Evolutionary conservation across 208 protist genomes (phyloP), one percentile per base, ranked within the genome.

Genomic region (Acanthamoeba culbertsoni): DNA sequence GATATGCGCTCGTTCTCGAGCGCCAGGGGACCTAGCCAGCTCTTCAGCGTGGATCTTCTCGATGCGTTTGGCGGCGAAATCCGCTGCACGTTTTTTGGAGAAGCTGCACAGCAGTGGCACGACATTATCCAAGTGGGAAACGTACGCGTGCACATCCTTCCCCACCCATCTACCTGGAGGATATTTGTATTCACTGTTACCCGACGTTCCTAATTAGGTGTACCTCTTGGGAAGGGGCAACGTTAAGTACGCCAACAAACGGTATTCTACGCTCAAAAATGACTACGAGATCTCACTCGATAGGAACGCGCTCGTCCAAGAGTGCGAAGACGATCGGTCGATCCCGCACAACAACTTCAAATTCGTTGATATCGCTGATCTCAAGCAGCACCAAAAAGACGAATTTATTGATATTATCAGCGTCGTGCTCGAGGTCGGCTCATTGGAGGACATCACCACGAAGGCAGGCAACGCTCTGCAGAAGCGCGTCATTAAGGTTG

Each of bases 211-310:
- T 91, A 6, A n/a, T 43, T 35, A 62, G 68, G 73, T 93, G 63
- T 93, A 86, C n/a, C 42, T 77, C n/a, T 88, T 94, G 46, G 33
- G 45, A 26, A 6, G 91, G 3, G 94, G 94, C n/a, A 73, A 6
- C 33, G 79, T 95, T 42, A 93, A 94, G 73, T 73, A 79, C n/a
- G 94, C 94, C n/a, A 95, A 95, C 79, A 91, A 75, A 53, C 48
- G 94, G 28, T 95, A 86, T 65, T 71, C 53, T 31, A 92, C 14
- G 31, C 35, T 95, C 35, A 94, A 94, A 55, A 95, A 93, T 86
- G 93, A 95, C 43, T 95, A 95, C 77, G 94, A 96, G 71, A 95
- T 96, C 28, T 93, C 93, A 8, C 53, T 96, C 43, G 79, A 94
- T 33, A 26, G 42, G n/a, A 37, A 91, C 46, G 43, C 92, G 40